These are phyloP conservation scores for Pyrenopolyporus hunteri DNA, from an alignment of 495 filamentous ascomycete species.

Conservation along the genomic window DNA sequence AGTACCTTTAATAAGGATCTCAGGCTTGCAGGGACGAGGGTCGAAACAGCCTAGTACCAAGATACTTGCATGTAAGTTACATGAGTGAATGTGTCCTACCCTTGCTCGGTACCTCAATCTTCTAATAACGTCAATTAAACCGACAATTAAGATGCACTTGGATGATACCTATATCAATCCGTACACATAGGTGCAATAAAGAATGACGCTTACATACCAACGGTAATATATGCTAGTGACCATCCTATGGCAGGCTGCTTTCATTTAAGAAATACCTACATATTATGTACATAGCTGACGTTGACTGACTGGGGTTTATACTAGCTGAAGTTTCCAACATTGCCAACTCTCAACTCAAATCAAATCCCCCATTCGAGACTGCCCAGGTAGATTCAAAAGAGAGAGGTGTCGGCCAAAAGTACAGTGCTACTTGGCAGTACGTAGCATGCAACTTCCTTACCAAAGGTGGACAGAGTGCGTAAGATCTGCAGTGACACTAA, in stretches of 20 bases:
- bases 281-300: too few relatives aligned
- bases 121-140: slow-evolving; percentile 7
- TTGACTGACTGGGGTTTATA: not conserved
- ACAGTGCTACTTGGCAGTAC: not conserved
- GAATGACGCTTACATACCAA: too few relatives aligned
- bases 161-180: too few relatives aligned
- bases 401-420: not conserved
- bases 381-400: not conserved
- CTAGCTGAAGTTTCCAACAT: not conserved
- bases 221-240: too few relatives aligned
- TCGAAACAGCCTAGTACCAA: not conserved
- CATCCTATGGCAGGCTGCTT: too few relatives aligned
- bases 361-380: slow-evolving; percentile 8
- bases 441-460: not conserved
- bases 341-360: slow-evolving; percentile 3
- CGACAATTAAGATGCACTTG: not conserved
- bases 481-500: slow-evolving; percentile 39
- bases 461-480: slow-evolving; percentile 6
- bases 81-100: not conserved
- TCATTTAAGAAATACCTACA: too few relatives aligned
- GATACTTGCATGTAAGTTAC: slow-evolving; percentile 3
- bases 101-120: slow-evolving; percentile 14
- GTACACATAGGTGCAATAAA: too few relatives aligned
- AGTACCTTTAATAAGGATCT: slow-evolving; percentile 36
- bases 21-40: slow-evolving; percentile 27